phyloP scores from a whole-genome alignment of 23 red algal genomes.

The Gracilaria caudata region DNA sequence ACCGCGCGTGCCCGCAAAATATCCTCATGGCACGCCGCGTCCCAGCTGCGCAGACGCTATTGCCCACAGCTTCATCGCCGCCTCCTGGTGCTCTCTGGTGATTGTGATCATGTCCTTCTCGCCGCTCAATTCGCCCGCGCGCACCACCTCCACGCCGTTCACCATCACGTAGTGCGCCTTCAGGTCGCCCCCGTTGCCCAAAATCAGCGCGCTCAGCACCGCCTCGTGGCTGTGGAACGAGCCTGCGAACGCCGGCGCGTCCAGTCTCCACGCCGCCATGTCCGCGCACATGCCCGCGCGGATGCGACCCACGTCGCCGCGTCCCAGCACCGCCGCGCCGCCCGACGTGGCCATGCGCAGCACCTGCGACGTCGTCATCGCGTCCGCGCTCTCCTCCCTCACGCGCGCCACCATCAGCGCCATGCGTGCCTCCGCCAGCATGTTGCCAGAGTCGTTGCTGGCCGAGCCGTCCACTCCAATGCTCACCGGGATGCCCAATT shows the following conservation, averaged over 20 bases:
- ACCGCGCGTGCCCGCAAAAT: too few relatives aligned
- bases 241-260: slow-evolving; percentile 48
- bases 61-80: slow-evolving; percentile 42
- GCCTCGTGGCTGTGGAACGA: slow-evolving; percentile 55
- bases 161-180: slow-evolving; percentile 59
- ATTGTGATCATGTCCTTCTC: slow-evolving; percentile 31
- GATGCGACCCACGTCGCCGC: slow-evolving; percentile 35
- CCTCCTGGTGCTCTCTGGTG: slow-evolving; percentile 39
- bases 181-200: slow-evolving; percentile 61
- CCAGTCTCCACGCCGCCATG: slow-evolving; percentile 49
- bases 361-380: slow-evolving; percentile 34
- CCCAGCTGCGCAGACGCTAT: slow-evolving; percentile 21
- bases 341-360: slow-evolving; percentile 49
- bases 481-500: slow-evolving; percentile 74
- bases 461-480: slow-evolving; percentile 88
- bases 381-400: slow-evolving; percentile 24
- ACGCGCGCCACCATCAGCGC: slow-evolving; percentile 56
- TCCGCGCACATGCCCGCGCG: slow-evolving; percentile 59
- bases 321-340: slow-evolving; percentile 42
- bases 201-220: slow-evolving; percentile 53
- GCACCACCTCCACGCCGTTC: slow-evolving; percentile 48
- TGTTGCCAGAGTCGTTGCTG: slow-evolving; percentile 89
- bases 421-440: slow-evolving; percentile 80
- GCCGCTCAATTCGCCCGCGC: slow-evolving; percentile 26
- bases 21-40: too few relatives aligned